Percentiles rank a stretch among this genome's conserved stretches.
phyloP scores from a whole-genome alignment of 495 filamentous ascomycete genomes.

The Glarea lozoyensis region DNA sequence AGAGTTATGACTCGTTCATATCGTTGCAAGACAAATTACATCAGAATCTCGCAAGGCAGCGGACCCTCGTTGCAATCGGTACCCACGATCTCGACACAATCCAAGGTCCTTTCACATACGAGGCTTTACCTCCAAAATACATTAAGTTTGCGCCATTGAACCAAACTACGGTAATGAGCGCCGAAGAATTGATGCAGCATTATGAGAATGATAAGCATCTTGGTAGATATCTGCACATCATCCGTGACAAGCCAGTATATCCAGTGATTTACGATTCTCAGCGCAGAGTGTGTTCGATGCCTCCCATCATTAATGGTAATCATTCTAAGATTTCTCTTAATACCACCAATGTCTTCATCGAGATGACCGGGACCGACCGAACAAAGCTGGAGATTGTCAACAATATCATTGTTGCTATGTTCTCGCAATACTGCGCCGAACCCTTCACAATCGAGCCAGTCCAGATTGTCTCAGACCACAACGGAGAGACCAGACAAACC shows the following conservation, averaged over 20 bases:
- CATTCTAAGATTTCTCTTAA: slow-evolving; percentile 89
- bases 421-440: slow-evolving; percentile 82
- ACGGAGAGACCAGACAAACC: slow-evolving; percentile 66
- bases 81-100: slow-evolving; percentile 95
- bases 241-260: slow-evolving; percentile 87
- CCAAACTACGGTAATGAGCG: slow-evolving; percentile 80
- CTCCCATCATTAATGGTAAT: slow-evolving; percentile 95
- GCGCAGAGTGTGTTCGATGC: slow-evolving; percentile 80
- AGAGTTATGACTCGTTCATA: slow-evolving; percentile 94
- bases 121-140: slow-evolving; percentile 82
- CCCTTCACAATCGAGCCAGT: slow-evolving; percentile 90
- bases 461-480: slow-evolving; percentile 85
- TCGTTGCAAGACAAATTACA: slow-evolving; percentile 95
- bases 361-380: slow-evolving; percentile 92
- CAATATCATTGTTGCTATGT: slow-evolving; percentile 94
- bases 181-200: slow-evolving; percentile 82
- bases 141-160: slow-evolving; percentile 90
- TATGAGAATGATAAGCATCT: slow-evolving; percentile 89
- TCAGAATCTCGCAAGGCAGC: slow-evolving; percentile 86
- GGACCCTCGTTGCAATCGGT: slow-evolving; percentile 90
- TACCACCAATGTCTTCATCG: slow-evolving; percentile 91
- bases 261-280: slow-evolving; percentile 94
- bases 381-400: slow-evolving; percentile 96
- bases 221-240: slow-evolving; percentile 77
- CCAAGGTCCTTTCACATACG: slow-evolving; percentile 92